Base-by-base conservation (phyloP, 805 yeast genomes). In the Candida multigemmis region DNA sequence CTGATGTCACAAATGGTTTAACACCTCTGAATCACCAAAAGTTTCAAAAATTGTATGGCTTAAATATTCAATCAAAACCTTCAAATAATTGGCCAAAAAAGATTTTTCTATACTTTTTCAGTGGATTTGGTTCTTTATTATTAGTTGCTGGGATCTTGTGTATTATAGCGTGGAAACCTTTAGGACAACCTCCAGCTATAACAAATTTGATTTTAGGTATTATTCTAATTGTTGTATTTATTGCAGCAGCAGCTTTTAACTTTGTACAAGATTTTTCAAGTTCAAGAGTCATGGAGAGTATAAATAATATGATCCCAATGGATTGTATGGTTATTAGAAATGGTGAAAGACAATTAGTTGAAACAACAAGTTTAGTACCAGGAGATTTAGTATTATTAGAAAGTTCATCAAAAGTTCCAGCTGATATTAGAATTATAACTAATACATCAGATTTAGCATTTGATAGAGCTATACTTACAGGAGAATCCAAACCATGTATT, bases 381-480 rank as follows among this genome's bases (percentile, higher is more conserved):
- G 73, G 73, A 21, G 73, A 67, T 37, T 25, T 66, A 12, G 46
- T 67, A 3, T 31, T 42, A 13, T 37, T 68, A 19, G 32, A 38
- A 10, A 46, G 55, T 12, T 69, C 71, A 14, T 46, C 52, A 19
- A 64, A 63, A 34, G 41, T 66, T 4, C 65, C 72, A 9, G 72
- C 73, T 11, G 74, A 67, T 41, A 44, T 64, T 25, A 50, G 72
- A 42, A 50, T 67, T 17, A 36, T 53, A 14, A 50, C 53, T 7
- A 28, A 45, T 16, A 53, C 64, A 14, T 43, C 47, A 13, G 60
- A 61, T 22, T 50, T 67, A 21, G 37, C 59, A 12, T 62, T 66
- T 37, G 74, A 67, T 37, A 50, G 67, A 32, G 52, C 71, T 10
- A 52, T 65, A 10, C 50, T 67, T 19, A 67, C 74, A 8, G 74